Evolutionary conservation across 2,329 filamentous ascomycete species (phyloP).

Genomic region (Aureobasidium sp.): DNA sequence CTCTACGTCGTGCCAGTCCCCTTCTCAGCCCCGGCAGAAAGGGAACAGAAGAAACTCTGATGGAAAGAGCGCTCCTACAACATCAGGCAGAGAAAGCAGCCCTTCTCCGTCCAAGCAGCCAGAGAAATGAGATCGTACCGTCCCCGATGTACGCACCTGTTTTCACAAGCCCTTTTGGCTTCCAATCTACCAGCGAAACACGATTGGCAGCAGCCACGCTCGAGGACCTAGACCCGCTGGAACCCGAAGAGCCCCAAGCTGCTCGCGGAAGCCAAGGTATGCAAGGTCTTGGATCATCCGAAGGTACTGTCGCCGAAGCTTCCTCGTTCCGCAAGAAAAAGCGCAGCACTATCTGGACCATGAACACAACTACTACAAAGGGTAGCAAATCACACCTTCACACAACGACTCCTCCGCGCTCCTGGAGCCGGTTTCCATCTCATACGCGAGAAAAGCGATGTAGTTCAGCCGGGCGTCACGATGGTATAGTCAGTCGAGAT

Average conservation of each 20-base stretch:
- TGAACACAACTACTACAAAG: neutral
- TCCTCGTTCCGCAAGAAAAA: neutral
- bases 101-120: conserved; percentile 27
- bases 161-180: conserved; percentile 20
- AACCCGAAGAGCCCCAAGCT: conserved; percentile 5
- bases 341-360: conserved; percentile 3
- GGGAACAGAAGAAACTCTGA: conserved; percentile 20
- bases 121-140: conserved; percentile 19
- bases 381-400: neutral
- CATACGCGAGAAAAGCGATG: conserved; percentile 38
- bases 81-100: conserved; percentile 29
- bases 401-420: conserved; percentile 23
- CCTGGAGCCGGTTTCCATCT: conserved; percentile 42
- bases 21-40: conserved; percentile 1
- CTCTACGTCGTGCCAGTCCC: conserved; percentile 20
- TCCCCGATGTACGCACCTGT: conserved; percentile 9
- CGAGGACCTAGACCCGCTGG: conserved; percentile 20
- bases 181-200: conserved; percentile 1
- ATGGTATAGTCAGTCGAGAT: conserved; percentile 36
- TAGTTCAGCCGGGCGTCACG: conserved; percentile 32
- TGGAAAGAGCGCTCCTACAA: conserved; percentile 28
- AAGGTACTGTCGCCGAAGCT: neutral
- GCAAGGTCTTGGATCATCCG: neutral
- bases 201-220: neutral
- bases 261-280: conserved; percentile 11